Conservation (phyloP, 768 basidiomycete genomes). For the Auricularia heimuer region DNA sequence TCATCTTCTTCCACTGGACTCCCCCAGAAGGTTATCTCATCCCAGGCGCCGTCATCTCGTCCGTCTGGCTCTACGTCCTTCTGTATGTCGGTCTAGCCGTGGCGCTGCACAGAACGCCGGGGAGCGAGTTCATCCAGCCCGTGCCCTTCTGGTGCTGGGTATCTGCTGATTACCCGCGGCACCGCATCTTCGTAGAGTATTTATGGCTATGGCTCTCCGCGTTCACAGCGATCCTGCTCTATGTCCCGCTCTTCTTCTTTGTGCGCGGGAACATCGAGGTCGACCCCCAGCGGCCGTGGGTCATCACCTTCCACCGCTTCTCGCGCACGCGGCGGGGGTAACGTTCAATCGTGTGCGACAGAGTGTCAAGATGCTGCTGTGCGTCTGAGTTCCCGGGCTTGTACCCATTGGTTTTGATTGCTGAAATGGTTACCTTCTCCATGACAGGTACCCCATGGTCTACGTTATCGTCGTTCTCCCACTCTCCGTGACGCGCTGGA, state of each 20-base stretch:
- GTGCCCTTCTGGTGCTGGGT: constrained; percentile 30
- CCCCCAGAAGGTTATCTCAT: constrained; percentile 11
- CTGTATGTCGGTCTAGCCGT: constrained; percentile 25
- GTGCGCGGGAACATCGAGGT: constrained; percentile 25
- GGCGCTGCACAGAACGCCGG: constrained; percentile 10
- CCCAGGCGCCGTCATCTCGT: constrained; percentile 19
- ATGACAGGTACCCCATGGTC: constrained; percentile 27
- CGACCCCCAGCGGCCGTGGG: constrained; percentile 26
- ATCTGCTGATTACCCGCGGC: constrained; percentile 16
- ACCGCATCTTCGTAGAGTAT: constrained; percentile 34
- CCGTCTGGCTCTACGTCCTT: constrained; percentile 26
- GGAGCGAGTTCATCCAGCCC: neutral
- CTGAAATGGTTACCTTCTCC: neutral
- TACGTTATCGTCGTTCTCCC: constrained; percentile 32
- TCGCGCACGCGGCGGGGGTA: neutral
- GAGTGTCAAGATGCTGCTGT: constrained; percentile 10
- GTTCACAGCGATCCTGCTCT: constrained; percentile 23
- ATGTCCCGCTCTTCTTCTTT: constrained; percentile 30
- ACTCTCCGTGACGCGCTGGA: constrained; percentile 32
- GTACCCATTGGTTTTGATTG: neutral
- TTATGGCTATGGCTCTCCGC: constrained; percentile 37
- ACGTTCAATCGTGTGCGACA: constrained; percentile 2
- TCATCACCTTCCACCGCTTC: constrained; percentile 10
- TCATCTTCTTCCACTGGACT: constrained; percentile 22
- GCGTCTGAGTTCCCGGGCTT: neutral